A percentile compares a stretch with the other conserved stretches of the same genome.
Conservation (phyloP, 2,329 filamentous ascomycete genomes). For the Ophidiomyces ophidiicola region DNA sequence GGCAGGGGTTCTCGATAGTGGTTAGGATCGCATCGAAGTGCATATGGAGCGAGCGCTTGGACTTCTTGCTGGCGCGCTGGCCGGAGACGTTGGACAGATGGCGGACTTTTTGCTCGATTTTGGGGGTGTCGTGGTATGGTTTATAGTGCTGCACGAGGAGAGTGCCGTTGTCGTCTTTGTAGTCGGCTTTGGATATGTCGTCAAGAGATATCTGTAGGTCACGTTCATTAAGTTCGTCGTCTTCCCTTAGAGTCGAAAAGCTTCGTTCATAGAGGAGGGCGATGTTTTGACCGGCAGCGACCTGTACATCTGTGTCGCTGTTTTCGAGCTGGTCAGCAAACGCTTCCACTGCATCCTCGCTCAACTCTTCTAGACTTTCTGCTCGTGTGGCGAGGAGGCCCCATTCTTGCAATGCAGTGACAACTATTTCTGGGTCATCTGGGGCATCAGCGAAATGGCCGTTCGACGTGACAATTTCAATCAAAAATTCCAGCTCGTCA, state of each 20-base stretch:
- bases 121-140: conserved; percentile 51
- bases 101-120: conserved; percentile 48
- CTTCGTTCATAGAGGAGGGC: conserved; percentile 70
- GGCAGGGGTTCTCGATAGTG: conserved; percentile 53
- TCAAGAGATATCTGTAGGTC: conserved; percentile 36
- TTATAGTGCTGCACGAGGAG: conserved; percentile 52
- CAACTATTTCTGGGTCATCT: conserved; percentile 59
- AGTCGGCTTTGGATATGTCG: conserved; percentile 22
- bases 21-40: conserved; percentile 55
- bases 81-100: conserved; percentile 49
- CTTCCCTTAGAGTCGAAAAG: conserved; percentile 46
- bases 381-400: conserved; percentile 66
- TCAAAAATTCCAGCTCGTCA: conserved; percentile 60
- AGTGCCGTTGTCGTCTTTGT: conserved; percentile 30
- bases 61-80: conserved; percentile 52
- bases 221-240: conserved; percentile 36
- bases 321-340: conserved; percentile 80
- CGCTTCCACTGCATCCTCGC: conserved; percentile 61
- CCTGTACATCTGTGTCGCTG: conserved; percentile 57
- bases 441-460: conserved; percentile 58
- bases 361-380: conserved; percentile 59
- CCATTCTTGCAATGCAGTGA: conserved; percentile 66
- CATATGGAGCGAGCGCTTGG: conserved; percentile 53
- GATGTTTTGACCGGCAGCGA: conserved; percentile 66
- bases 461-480: conserved; percentile 70